Evolutionary conservation across 2,329 filamentous ascomycete species (phyloP).

Genomic region (Neoscytalidium dimidiatum): DNA sequence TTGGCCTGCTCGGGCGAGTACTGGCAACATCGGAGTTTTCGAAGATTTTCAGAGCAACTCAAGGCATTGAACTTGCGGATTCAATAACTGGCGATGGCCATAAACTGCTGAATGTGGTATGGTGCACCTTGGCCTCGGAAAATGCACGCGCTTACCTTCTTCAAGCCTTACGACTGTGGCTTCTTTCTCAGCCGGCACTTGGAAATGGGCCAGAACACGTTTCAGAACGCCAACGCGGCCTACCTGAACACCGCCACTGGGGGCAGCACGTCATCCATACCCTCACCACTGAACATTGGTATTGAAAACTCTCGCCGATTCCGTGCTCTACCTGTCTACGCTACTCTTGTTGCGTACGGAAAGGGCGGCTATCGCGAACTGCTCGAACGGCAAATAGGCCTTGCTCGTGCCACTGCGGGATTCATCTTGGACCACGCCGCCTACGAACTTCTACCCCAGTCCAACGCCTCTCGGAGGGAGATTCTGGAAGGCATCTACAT

Average conservation of each 20-base stretch:
- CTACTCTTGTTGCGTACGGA: constrained; percentile 75
- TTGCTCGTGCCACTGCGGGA: constrained; percentile 68
- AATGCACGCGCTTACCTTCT: not conserved
- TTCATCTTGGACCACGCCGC: constrained; percentile 62
- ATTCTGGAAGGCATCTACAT: constrained; percentile 62
- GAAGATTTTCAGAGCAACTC: constrained; percentile 52
- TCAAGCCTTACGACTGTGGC: constrained; percentile 82
- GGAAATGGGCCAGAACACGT: constrained; percentile 62
- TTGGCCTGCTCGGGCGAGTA: constrained; percentile 77
- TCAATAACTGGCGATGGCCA: constrained; percentile 86
- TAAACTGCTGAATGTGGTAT: constrained; percentile 85
- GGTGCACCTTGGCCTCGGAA: constrained; percentile 30
- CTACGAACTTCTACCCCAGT: constrained; percentile 67
- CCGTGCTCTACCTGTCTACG: constrained; percentile 86
- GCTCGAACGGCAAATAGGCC: constrained; percentile 69
- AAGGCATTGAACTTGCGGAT: constrained; percentile 78
- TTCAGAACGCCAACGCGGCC: constrained; percentile 81
- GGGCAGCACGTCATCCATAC: constrained; percentile 51
- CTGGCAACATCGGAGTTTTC: constrained; percentile 63
- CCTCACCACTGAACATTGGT: constrained; percentile 83
- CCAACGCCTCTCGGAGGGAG: constrained; percentile 38
- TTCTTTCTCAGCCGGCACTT: constrained; percentile 78
- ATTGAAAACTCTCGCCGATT: constrained; percentile 91
- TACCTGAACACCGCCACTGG: constrained; percentile 61
- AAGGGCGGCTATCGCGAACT: constrained; percentile 67